Evolutionary conservation across 352 stramenopile genomes (phyloP), one percentile per base, ranked within the genome.

Genomic region (Phytophthora meadii): DNA sequence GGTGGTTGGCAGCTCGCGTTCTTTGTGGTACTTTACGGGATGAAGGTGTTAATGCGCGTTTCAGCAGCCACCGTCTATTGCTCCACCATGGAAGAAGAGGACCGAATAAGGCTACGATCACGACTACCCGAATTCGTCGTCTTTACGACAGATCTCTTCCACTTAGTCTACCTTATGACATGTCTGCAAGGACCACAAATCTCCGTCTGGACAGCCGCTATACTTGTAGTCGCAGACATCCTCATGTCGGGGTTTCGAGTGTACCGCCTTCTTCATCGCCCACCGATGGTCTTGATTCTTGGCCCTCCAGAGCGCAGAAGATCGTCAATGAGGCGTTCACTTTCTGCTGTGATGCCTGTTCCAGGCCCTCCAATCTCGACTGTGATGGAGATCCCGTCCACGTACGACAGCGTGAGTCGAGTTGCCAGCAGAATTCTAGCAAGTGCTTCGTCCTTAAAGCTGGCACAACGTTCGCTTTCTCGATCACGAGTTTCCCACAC

Each of bases 131-230:
- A 69, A 45, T 25, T 54, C 4, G 50, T 65, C 27, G 65, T 64
- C n/a, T 65, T 61, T 17, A 56, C 45, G 4, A 34, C 45, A 10
- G 25, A 49, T n/a, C 14, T 73, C 2, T 73, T 68, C 8, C 65
- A 69, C 30, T 17, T 53, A 9, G 52, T 70, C 2, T 70, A 70
- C 22, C 58, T 66, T 30, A 66, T 61, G 27, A 61, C 57, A 5
- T 65, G 48, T 22, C 39, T 65, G 6, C 48, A 60, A 12, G 39
- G 57, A 5, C 34, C 47, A 2, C 57, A 47, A 15, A 60, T 53
- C 14, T 58, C 57, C 14, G 12, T 59, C 46, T 60, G 48, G 57
- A 48, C 40, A 5, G 25, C 36, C 25, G 32, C 25, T 34, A 41
- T 27, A 5, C 22, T 61, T 10, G 49, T 54, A 7, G 39, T 32